Evolutionary conservation across 1,139 yeast genomes (phyloP), one percentile per base, ranked within the genome.

Genomic region (Lodderomyces jiufengensis): DNA sequence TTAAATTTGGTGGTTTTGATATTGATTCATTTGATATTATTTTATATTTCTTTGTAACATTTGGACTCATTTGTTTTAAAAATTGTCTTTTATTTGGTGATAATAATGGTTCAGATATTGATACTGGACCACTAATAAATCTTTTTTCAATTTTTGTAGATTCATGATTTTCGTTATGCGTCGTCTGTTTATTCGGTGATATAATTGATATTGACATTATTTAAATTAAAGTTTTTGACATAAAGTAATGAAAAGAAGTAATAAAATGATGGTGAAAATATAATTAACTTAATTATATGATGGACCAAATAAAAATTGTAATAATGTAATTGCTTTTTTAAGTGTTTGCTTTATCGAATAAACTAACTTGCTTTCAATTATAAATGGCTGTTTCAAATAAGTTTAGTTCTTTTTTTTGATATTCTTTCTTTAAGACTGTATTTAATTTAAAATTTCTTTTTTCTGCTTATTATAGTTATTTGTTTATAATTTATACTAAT

Each of bases 51-150:
- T 57, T 52, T 5, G 60, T 39, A n/a, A 66, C 67, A 43, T 67
- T 67, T 15, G 73, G 72, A 51, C 71, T 65, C 70, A 67, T 62
- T 39, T 51, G 60, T 40, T 62, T 68, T 34, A 67, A 54, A 39
- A 59, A 56, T 24, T 52, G 48, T 41, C 71, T 45, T 44, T 59
- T 63, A 27, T 52, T 48, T 23, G 69, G 66, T 2, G 69, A 59
- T 13, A 33, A 3, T 31, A 37, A 16, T 16, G 42, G 18, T 12
- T 38, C 29, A 11, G 39, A 22, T 16, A 28, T 25, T 20, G 32
- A 12, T 9, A 15, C 3, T n/a, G 36, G 36, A 10, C 31, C 31
- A 21, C 35, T 32, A 10, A 13, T 25, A 14, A 14, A 32, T 4
- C 35, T 24, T 20, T 31, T 23, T 7, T 24, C 31, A 27, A 18